Percentiles rank a stretch among this genome's conserved stretches.
phyloP scores from a whole-genome alignment of 164 flowering plant species.

The Sedum album region DNA sequence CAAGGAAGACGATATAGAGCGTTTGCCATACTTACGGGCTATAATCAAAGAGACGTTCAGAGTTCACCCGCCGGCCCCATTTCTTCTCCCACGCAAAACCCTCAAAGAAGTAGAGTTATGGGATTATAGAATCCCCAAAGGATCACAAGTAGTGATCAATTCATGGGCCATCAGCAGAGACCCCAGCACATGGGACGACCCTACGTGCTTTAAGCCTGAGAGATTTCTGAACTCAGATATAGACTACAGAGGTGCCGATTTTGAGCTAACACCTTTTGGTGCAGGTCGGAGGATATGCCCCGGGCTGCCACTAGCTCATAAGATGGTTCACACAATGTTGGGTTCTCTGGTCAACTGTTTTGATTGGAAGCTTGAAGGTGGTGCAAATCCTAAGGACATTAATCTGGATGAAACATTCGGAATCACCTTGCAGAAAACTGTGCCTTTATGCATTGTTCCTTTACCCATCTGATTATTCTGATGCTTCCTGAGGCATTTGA shows the following conservation, averaged over 20 bases:
- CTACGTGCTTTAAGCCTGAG: slow-evolving; percentile 15
- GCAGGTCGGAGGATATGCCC: slow-evolving; percentile 30
- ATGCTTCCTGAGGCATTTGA: too few species aligned
- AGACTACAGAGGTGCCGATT: slow-evolving; percentile 22
- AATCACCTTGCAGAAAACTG: neutral
- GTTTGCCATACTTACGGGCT: slow-evolving; percentile 11
- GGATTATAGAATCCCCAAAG: slow-evolving; percentile 9
- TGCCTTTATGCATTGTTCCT: neutral
- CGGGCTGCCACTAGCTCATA: slow-evolving; percentile 22
- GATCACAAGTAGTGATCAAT: slow-evolving; percentile 8
- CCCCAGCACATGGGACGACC: slow-evolving; percentile 12
- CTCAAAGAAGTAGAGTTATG: neutral
- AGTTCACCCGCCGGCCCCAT: slow-evolving; percentile 11
- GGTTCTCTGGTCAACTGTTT: slow-evolving; percentile 26
- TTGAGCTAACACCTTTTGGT: slow-evolving; percentile 30
- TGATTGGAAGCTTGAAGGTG: slow-evolving; percentile 26
- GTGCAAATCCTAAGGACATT: neutral
- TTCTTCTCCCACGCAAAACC: slow-evolving; percentile 8
- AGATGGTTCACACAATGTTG: slow-evolving; percentile 26
- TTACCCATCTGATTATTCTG: neutral
- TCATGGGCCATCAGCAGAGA: slow-evolving; percentile 13
- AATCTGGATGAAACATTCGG: neutral
- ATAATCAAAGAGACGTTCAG: slow-evolving; percentile 11
- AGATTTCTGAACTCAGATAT: slow-evolving; percentile 19
- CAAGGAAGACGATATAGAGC: neutral